A percentile compares a stretch with the other conserved stretches of the same genome.
phyloP scores from a whole-genome alignment of 176 grass and related monocot genomes.

The Carex kokanica region DNA sequence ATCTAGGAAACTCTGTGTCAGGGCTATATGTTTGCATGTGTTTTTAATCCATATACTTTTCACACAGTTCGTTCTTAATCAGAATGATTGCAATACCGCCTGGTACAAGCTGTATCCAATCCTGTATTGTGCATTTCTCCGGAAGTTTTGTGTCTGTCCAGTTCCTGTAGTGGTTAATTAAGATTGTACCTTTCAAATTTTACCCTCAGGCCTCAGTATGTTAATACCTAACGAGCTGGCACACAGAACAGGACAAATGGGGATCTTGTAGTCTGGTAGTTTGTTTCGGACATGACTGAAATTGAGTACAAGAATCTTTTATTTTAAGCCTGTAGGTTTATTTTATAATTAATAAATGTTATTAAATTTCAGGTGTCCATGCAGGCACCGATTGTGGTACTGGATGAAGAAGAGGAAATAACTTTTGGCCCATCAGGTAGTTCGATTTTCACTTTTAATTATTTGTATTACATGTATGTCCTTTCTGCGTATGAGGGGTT shows the following conservation, averaged over 20 bases:
- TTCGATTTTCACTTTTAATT: constrained; percentile 25
- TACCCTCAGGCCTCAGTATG: background rate
- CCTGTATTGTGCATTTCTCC: background rate
- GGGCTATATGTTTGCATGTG: too few species aligned
- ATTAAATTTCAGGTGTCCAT: background rate
- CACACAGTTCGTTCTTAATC: background rate
- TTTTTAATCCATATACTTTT: background rate
- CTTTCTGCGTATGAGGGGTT: background rate
- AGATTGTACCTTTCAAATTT: background rate
- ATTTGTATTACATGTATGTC: background rate
- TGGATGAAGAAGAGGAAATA: constrained; percentile 85
- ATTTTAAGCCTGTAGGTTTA: background rate
- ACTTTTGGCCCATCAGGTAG: constrained; percentile 51
- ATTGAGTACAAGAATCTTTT: background rate
- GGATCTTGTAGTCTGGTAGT: background rate
- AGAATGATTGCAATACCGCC: background rate
- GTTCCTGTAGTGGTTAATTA: background rate
- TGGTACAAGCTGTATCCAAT: background rate
- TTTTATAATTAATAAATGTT: background rate
- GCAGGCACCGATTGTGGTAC: constrained; percentile 46
- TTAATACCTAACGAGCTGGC: background rate
- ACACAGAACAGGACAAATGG: background rate
- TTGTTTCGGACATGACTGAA: background rate
- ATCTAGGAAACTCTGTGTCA: background rate
- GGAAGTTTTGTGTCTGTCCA: background rate